A percentile compares a stretch with the other conserved stretches of the same genome.
Evolutionary conservation across 2,329 filamentous ascomycete species (phyloP).

Genomic region (Plenodomus biglobosus): DNA sequence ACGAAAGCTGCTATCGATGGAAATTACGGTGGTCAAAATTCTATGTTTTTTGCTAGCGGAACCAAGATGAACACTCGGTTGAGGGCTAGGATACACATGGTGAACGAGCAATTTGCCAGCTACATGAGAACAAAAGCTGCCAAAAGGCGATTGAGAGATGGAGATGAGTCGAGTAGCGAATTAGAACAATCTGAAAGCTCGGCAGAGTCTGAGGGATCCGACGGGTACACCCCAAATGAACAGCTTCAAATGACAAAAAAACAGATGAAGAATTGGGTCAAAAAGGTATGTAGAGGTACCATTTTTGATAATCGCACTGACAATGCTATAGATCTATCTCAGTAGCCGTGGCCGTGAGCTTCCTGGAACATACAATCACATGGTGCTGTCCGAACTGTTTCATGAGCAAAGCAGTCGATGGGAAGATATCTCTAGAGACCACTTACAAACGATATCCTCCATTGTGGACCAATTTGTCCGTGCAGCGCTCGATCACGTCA

Average conservation of each 20-base stretch:
- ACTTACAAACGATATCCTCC: constrained; percentile 41
- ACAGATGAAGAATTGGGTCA: no score
- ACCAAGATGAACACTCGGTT: not conserved
- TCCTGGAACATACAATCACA: constrained; percentile 61
- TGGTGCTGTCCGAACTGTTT: constrained; percentile 62
- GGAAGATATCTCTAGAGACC: constrained; percentile 44
- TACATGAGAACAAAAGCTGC: constrained; percentile 26
- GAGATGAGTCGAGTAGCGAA: no score
- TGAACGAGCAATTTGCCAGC: constrained; percentile 33
- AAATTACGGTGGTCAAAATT: constrained; percentile 44
- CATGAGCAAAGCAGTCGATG: constrained; percentile 58
- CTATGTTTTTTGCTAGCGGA: constrained; percentile 49
- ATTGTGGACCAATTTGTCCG: constrained; percentile 22
- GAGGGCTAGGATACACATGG: constrained; percentile 29
- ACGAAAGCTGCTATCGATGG: constrained; percentile 52
- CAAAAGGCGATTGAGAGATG: constrained; percentile 8
- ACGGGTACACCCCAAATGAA: no score
- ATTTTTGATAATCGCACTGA: constrained; percentile 13
- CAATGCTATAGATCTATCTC: constrained; percentile 21
- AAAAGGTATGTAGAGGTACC: no score
- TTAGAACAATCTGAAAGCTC: no score
- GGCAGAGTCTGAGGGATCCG: no score
- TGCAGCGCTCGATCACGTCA: constrained; percentile 1
- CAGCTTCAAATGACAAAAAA: no score
- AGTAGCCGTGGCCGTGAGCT: constrained; percentile 57